phyloP scores from a whole-genome alignment of 2,329 filamentous ascomycete genomes.

The Paraconiothyrium sp. region DNA sequence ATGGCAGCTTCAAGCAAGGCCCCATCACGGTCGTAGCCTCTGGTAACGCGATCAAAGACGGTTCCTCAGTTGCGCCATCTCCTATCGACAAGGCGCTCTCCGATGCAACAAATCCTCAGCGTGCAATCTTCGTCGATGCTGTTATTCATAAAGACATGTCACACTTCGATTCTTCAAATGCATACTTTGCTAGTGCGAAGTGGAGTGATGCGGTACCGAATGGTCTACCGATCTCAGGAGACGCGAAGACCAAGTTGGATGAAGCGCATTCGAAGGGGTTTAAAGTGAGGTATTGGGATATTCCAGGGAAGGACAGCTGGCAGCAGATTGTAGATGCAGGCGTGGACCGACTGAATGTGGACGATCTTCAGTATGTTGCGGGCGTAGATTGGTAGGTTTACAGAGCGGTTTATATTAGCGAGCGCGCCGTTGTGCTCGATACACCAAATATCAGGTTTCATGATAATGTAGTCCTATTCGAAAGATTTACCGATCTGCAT shows the following conservation, averaged over 20 bases:
- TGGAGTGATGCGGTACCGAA: conserved; percentile 45
- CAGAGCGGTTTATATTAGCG: neutral
- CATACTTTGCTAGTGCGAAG: conserved; percentile 62
- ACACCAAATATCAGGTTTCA: neutral
- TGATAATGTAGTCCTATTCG: neutral
- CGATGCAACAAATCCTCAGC: conserved; percentile 59
- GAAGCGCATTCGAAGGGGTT: conserved; percentile 65
- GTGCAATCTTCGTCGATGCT: conserved; percentile 44
- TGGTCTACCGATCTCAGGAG: conserved; percentile 21
- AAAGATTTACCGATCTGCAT: neutral
- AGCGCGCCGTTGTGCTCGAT: neutral
- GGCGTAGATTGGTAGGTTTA: conserved; percentile 8
- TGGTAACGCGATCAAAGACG: conserved; percentile 59
- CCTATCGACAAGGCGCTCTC: conserved; percentile 63
- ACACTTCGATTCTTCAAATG: conserved; percentile 49
- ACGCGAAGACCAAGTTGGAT: conserved; percentile 60
- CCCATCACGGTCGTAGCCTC: conserved; percentile 60
- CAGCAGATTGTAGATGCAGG: conserved; percentile 61
- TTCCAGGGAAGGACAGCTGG: conserved; percentile 64
- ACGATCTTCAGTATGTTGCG: conserved; percentile 20
- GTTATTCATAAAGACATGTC: conserved; percentile 20
- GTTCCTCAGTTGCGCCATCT: conserved; percentile 38
- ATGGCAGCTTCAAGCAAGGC: conserved; percentile 50
- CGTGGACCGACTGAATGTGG: conserved; percentile 66
- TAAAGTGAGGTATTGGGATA: conserved; percentile 68